Conservation (phyloP, 1,139 yeast genomes). For the Candida tropicalis region DNA sequence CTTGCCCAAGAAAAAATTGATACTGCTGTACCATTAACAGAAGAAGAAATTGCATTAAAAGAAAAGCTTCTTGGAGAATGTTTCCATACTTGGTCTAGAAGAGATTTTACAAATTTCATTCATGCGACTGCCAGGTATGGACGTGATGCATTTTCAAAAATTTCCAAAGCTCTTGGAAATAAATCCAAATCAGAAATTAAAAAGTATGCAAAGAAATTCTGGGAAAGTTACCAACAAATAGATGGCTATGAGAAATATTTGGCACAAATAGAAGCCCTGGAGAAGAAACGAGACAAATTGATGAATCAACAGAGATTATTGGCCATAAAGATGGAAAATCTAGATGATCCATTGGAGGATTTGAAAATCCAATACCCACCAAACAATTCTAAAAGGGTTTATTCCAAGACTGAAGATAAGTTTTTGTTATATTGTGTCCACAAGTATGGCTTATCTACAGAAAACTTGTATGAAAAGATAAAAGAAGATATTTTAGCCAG, state of each 20-base stretch:
- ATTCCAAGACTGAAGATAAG: slow-evolving; percentile 85
- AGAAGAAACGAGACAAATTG: slow-evolving; percentile 70
- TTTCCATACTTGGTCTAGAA: slow-evolving; percentile 78
- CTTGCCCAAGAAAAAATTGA: slow-evolving; percentile 69
- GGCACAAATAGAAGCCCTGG: slow-evolving; percentile 86
- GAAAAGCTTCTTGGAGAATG: slow-evolving; percentile 63
- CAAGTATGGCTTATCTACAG: slow-evolving; percentile 74
- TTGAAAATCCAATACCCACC: slow-evolving; percentile 83
- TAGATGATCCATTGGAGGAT: slow-evolving; percentile 74
- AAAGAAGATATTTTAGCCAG: slow-evolving; percentile 74
- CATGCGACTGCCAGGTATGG: slow-evolving; percentile 85
- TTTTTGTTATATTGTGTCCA: slow-evolving; percentile 73
- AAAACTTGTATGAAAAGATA: slow-evolving; percentile 70
- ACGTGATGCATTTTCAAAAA: slow-evolving; percentile 57
- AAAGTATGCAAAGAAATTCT: slow-evolving; percentile 69
- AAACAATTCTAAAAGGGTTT: slow-evolving; percentile 85
- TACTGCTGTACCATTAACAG: slow-evolving; percentile 70
- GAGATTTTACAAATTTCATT: slow-evolving; percentile 86
- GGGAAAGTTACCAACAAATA: slow-evolving; percentile 70
- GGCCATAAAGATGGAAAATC: slow-evolving; percentile 60
- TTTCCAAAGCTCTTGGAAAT: slow-evolving; percentile 67
- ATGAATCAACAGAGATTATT: slow-evolving; percentile 68
- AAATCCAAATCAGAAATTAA: slow-evolving; percentile 73
- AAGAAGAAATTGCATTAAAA: slow-evolving; percentile 70
- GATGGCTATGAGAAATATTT: slow-evolving; percentile 87